Conservation (phyloP, 2,329 filamentous ascomycete genomes). For the Arthrobotrys sphaeroides region DNA sequence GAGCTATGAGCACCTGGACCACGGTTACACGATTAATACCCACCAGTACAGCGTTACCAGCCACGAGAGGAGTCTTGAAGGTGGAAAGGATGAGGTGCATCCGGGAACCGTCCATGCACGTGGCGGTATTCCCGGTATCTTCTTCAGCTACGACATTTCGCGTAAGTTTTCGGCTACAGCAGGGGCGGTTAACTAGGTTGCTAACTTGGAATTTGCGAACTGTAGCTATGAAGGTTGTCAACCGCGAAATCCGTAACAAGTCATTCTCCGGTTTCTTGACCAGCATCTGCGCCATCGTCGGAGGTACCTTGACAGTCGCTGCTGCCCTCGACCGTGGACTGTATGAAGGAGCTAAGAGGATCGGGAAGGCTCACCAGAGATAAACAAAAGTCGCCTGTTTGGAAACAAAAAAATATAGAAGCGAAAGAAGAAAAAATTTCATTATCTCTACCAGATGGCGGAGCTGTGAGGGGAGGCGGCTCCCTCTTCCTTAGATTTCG, state of each 20-base stretch:
- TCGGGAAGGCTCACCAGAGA: slow-evolving; percentile 82
- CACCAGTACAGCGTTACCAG: slow-evolving; percentile 98
- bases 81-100: slow-evolving; percentile 88
- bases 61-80: slow-evolving; percentile 86
- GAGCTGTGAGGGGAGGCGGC: background rate
- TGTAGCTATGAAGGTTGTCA: slow-evolving; percentile 96
- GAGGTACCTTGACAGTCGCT: slow-evolving; percentile 93
- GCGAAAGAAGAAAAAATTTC: too few relatives aligned
- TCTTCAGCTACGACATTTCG: slow-evolving; percentile 81
- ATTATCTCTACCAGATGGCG: too few relatives aligned
- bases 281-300: slow-evolving; percentile 91
- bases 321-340: slow-evolving; percentile 89
- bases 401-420: background rate
- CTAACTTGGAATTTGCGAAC: slow-evolving; percentile 54
- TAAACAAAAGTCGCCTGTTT: slow-evolving; percentile 24
- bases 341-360: slow-evolving; percentile 83
- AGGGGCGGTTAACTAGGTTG: background rate
- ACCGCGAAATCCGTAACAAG: slow-evolving; percentile 89
- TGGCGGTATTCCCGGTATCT: slow-evolving; percentile 94
- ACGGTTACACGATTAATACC: slow-evolving; percentile 83
- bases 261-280: slow-evolving; percentile 91
- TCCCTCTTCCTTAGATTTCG: background rate
- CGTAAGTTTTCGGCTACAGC: slow-evolving; percentile 27
- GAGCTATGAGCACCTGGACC: slow-evolving; percentile 88
- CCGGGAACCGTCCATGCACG: slow-evolving; percentile 88